Percentiles rank a stretch among this genome's conserved stretches.
Evolutionary conservation across 768 basidiomycete genomes (phyloP).

Genomic region (Coprinopsis cinerea): DNA sequence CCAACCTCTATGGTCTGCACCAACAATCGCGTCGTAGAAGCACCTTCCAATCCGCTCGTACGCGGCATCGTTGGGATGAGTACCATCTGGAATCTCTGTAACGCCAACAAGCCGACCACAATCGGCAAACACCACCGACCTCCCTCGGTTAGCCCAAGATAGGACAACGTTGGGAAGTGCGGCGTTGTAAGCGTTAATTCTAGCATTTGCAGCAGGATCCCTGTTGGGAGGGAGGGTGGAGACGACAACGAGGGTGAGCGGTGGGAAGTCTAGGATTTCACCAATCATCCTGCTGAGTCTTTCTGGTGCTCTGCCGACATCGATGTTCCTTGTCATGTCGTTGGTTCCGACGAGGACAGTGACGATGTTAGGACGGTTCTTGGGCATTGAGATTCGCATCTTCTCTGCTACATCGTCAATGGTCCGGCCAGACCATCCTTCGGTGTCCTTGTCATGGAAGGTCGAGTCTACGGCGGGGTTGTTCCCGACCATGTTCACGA

Average conservation of each 20-base stretch:
- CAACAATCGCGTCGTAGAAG: constrained; percentile 6
- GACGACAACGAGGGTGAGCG: constrained; percentile 1
- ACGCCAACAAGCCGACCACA: neutral
- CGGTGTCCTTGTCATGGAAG: constrained; percentile 1
- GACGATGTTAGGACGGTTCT: neutral
- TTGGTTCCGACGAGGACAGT: constrained; percentile 6
- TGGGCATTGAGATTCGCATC: constrained; percentile 6
- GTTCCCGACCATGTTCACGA: constrained; percentile 6
- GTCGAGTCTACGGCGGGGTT: neutral
- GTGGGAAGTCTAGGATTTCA: constrained; percentile 1
- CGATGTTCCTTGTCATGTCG: constrained; percentile 1
- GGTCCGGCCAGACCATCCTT: constrained; percentile 1
- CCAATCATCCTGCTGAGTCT: constrained; percentile 1
- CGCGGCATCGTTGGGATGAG: constrained; percentile 4
- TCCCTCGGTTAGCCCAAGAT: neutral
- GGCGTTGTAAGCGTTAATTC: constrained; percentile 3
- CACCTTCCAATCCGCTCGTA: constrained; percentile 2
- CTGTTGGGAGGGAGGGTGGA: constrained; percentile 1
- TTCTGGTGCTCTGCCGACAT: neutral
- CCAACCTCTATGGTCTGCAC: neutral
- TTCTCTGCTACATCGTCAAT: neutral
- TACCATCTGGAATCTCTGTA: neutral
- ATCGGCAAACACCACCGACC: neutral
- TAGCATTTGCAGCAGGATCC: neutral
- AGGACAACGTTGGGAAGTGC: constrained; percentile 1